Evolutionary conservation across 163 green algal genomes (phyloP), one percentile per base, ranked within the genome.

Genomic region (Chloromonas sp.): DNA sequence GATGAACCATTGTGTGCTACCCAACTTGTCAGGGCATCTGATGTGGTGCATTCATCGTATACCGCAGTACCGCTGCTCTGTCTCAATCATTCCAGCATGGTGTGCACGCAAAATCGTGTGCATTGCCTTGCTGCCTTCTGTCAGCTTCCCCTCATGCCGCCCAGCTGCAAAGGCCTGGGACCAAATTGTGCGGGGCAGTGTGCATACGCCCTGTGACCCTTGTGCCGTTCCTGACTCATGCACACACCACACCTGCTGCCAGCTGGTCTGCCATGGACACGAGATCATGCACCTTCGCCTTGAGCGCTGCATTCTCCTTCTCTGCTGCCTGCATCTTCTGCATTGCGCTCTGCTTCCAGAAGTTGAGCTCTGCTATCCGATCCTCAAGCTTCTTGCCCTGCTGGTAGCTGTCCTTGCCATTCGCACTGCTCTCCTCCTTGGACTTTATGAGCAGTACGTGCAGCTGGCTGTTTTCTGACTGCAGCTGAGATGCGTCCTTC

Each of bases 391-490:
- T 70, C 78, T 92, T 94, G 14, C 81, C 77, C 59, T 82, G 79
- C 83, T 92, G 88, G 86, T 93, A 91, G 13, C 88, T 74, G 0
- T 84, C 71, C 61, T 89, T 87, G 14, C 90, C 89, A 8, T 76
- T 60, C 2, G 61, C 79, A 59, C 92, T 87, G 58, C 82, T 86
- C 0, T 87, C 70, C 60, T 97, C 93, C 0, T 88, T 88, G 61
- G 92, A 89, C 15, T 90, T 83, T 61, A 95, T 93, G 3, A 96
- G 84, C 82, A 94, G 84, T 5, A 91, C 82, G 76, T 96, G 94
- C 83, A 96, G 91, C 83, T 91, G 87, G 59, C 85, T 93, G 88
- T 96, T 96, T 83, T 97, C 94, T 0, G 78, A 84, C 2, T 89
- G 83, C 58, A 96, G 88, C 3, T 91, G 84, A 0, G 78, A 87